These are phyloP conservation scores for Drechslera avenae DNA, from an alignment of 2,329 filamentous ascomycete genomes.

Conservation along the genomic window DNA sequence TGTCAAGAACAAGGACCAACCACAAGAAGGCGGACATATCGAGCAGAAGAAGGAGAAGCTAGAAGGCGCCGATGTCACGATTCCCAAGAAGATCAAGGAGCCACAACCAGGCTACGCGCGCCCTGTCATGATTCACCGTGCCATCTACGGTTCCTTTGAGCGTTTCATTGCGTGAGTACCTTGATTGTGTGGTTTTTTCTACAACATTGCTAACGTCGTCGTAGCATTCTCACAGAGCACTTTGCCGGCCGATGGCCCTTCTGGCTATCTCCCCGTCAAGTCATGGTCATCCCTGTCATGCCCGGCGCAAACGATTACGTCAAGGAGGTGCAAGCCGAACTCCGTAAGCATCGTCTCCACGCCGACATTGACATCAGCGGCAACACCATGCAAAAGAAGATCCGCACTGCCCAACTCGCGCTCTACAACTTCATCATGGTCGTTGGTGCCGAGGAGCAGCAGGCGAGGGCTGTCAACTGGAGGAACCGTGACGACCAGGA, in stretches of 20 bases:
- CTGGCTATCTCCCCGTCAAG: slow-evolving; percentile 84
- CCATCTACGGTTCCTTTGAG: slow-evolving; percentile 74
- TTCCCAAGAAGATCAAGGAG: slow-evolving; percentile 33
- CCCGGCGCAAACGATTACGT: slow-evolving; percentile 74
- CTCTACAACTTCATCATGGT: slow-evolving; percentile 87
- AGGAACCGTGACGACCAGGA: slow-evolving; percentile 67
- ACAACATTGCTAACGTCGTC: slow-evolving; percentile 14
- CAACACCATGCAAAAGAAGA: slow-evolving; percentile 90
- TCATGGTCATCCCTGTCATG: slow-evolving; percentile 78
- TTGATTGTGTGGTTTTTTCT: not conserved
- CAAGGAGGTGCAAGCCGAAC: slow-evolving; percentile 69
- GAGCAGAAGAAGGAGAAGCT: slow-evolving; percentile 30
- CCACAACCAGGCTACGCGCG: slow-evolving; percentile 65
- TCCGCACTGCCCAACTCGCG: slow-evolving; percentile 76
- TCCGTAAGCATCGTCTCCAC: slow-evolving; percentile 71
- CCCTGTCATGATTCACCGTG: slow-evolving; percentile 86
- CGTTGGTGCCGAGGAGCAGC: slow-evolving; percentile 66
- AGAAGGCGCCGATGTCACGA: slow-evolving; percentile 19
- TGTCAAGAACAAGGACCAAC: slow-evolving; percentile 43
- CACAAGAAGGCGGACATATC: slow-evolving; percentile 33
- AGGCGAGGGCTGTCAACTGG: slow-evolving; percentile 65
- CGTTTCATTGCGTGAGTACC: slow-evolving; percentile 63
- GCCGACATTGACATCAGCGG: slow-evolving; percentile 73
- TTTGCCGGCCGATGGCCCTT: slow-evolving; percentile 89
- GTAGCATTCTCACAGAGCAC: slow-evolving; percentile 75